Evolutionary conservation across 1,139 yeast species (phyloP), one percentile per base, ranked within the genome.

Genomic region (Kodamaea derodonti): DNA sequence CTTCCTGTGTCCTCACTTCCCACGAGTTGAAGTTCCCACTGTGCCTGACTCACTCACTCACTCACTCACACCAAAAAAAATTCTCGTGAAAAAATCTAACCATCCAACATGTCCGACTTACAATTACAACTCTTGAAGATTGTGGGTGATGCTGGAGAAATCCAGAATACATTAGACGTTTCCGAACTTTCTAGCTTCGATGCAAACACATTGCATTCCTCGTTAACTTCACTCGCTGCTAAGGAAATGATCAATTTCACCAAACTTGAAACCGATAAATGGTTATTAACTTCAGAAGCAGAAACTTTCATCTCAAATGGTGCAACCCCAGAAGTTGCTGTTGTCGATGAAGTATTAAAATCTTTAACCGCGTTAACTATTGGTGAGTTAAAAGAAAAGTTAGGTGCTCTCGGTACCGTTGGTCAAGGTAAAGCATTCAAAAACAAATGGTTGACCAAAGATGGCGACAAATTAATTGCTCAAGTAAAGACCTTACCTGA

Each of bases 401-500:
- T 90, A 61, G 97, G 97, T 33, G 66, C 80, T 33, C 76, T 79
- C 43, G 97, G 97, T 40, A 81, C 83, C 51, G 75, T 90, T 44
- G 99, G 98, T 41, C 98, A 92, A 66, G 95, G 95, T 51, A 83
- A 90, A 54, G 98, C 97, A n/a, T 92, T 92, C 75, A 92, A 88
- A 65, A 90, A 90, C 60, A 95, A 95, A 33, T 92, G 99, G 99
- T 80, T 92, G 52, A 67, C 77, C 47, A 92, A 92, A 60, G 84
- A 83, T 44, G 95, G 94, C 35, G 95, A 85, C 49, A 78, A 71
- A 53, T 72, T 92, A 48, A 75, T 85, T 33, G 66, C 87, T 16
- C 78, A 72, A 59, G 70, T 73, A 9, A 48, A 52, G 23, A 56
- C 58, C 34, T 52, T 69, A 39, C 90, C 90, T 20, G 64, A 60